Evolutionary conservation across 768 basidiomycete genomes (phyloP).

Genomic region (Leccinum disarticulatum): DNA sequence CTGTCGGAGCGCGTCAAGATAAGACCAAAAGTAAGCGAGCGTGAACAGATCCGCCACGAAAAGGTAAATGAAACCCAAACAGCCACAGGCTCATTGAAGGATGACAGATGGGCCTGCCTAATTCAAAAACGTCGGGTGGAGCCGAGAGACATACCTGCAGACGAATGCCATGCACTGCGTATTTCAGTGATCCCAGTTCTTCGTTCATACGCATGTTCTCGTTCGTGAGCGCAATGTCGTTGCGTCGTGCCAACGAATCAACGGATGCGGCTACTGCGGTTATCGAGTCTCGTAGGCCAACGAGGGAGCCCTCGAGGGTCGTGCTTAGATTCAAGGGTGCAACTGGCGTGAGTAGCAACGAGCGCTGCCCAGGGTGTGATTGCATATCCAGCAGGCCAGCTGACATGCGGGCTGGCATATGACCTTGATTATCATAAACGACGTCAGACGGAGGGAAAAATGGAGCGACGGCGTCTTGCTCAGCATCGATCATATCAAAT

Average conservation of each 20-base stretch:
- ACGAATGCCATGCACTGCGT: constrained; percentile 69
- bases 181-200: constrained; percentile 68
- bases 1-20: constrained; percentile 32
- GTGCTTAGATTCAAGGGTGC: constrained; percentile 63
- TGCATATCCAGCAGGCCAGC: constrained; percentile 22
- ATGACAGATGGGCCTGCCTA: neutral
- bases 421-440: constrained; percentile 21
- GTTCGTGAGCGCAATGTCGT: constrained; percentile 65
- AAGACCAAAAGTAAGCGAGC: constrained; percentile 15
- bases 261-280: constrained; percentile 57
- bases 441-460: constrained; percentile 30
- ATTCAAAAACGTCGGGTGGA: constrained; percentile 7
- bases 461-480: constrained; percentile 26
- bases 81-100: neutral
- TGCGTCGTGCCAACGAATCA: constrained; percentile 59
- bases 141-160: constrained; percentile 60
- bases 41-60: constrained; percentile 9
- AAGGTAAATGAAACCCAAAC: constrained; percentile 11
- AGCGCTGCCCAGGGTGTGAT: constrained; percentile 23
- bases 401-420: constrained; percentile 16
- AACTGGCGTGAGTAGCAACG: constrained; percentile 38
- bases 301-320: constrained; percentile 63
- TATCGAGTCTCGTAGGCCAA: constrained; percentile 58
- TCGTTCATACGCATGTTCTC: constrained; percentile 73
- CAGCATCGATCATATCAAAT: constrained; percentile 21